phyloP scores from a whole-genome alignment of 2,329 filamentous ascomycete species.

The Decorospora gaudefroyi region DNA sequence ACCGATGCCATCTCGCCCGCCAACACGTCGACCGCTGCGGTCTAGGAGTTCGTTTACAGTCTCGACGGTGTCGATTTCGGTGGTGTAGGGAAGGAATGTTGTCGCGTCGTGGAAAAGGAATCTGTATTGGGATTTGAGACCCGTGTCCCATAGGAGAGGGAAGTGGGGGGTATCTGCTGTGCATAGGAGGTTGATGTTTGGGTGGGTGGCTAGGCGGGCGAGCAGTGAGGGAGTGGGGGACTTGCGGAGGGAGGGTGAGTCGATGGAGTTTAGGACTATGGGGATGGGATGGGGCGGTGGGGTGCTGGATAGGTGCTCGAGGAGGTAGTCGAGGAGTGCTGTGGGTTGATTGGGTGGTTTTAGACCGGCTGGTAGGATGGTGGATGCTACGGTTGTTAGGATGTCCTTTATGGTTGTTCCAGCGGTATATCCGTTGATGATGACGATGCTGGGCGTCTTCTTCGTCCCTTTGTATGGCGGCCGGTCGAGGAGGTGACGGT shows the following conservation, averaged over 20 bases:
- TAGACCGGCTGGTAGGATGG: constrained; percentile 58
- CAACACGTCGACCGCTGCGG: constrained; percentile 75
- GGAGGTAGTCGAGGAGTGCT: constrained; percentile 69
- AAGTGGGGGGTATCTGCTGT: constrained; percentile 90
- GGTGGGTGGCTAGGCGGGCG: constrained; percentile 74
- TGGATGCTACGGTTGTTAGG: constrained; percentile 68
- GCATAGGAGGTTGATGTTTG: constrained; percentile 71
- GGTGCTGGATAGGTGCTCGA: constrained; percentile 60
- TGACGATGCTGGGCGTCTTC: constrained; percentile 66
- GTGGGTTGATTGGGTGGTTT: constrained; percentile 68
- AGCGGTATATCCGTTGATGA: constrained; percentile 83
- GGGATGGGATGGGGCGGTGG: constrained; percentile 57
- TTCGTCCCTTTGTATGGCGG: constrained; percentile 35
- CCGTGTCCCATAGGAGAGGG: constrained; percentile 84
- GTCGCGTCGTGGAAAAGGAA: constrained; percentile 94
- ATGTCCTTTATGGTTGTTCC: constrained; percentile 70
- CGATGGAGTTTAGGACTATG: constrained; percentile 83
- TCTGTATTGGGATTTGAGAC: constrained; percentile 78
- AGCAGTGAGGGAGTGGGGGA: constrained; percentile 71
- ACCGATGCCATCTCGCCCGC: constrained; percentile 86
- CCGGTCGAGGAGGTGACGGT: constrained; percentile 51
- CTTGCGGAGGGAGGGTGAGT: constrained; percentile 76
- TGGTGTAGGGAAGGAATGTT: constrained; percentile 75
- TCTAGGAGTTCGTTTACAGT: constrained; percentile 87
- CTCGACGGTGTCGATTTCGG: constrained; percentile 83